Evolutionary conservation across 2,329 filamentous ascomycete genomes (phyloP), one percentile per base, ranked within the genome.

Genomic region (Apiospora aurea): DNA sequence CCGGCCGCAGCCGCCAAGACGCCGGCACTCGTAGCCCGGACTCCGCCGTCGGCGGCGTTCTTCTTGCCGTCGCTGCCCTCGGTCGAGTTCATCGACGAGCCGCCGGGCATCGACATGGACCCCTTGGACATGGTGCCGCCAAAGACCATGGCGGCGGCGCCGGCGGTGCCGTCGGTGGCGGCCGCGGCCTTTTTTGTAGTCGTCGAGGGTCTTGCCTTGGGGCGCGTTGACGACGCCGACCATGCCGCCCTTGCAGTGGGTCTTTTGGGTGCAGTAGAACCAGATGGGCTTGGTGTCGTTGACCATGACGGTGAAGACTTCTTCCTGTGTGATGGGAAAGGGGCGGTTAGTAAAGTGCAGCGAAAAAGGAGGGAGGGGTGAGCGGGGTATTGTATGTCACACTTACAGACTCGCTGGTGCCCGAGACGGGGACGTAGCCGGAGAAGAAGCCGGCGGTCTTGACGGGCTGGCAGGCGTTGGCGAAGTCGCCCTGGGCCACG

Each of bases 231-330:
- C 79, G 69, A 79, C 74, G 38, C 82, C 81, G 1, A 83, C 78
- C 82, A 84, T 84, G 70, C 82, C 82, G 29, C 72, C 79, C 74
- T 87, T 82, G 77, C 86, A 88, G 75, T 87, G 85, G 49, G 82
- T 80, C 1, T 80, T 80, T 70, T 83, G 81, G 24, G 78, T 81
- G 79, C 86, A 88, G 75, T 87, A 88, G 72, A 85, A 81, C 85
- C 85, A 88, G 24, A 86, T 80, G 4, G 86, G 84, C 72, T 84
- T 82, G 4, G 82, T 84, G 74, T 86, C 81, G 49, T 84, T 83
- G 61, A 88, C 76, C 2, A 80, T 81, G 72, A 87, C 82, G 43
- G 82, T 84, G 77, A 85, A 88, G 10, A 81, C 80, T 0, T 81
- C 83, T 18, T 79, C 77, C 2, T 70, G 26, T n/a, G 11, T 6